Conservation (phyloP, 805 yeast genomes). For the Suhomyces emberorum region DNA sequence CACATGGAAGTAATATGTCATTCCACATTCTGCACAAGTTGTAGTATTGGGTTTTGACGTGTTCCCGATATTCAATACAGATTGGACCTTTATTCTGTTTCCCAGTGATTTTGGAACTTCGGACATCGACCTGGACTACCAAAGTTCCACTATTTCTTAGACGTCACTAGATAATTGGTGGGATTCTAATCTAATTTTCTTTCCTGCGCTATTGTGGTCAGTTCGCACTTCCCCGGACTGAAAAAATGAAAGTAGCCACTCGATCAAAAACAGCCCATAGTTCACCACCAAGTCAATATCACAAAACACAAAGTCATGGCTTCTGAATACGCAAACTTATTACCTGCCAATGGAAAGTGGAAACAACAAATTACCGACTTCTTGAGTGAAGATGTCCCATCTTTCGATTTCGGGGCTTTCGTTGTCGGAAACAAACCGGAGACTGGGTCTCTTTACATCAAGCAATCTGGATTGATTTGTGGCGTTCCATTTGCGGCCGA, state of each 20-base stretch:
- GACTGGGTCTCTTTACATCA: slow-evolving; percentile 76
- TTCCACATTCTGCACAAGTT: slow-evolving; percentile 50
- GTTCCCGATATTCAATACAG: slow-evolving; percentile 14
- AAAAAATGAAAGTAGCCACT: too few relatives aligned
- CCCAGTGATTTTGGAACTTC: too few relatives aligned
- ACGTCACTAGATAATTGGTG: too few relatives aligned
- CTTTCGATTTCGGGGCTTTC: slow-evolving; percentile 91
- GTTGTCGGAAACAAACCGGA: slow-evolving; percentile 82
- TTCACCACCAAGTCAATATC: too few relatives aligned
- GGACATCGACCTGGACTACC: too few relatives aligned
- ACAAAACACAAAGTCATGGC: too few relatives aligned
- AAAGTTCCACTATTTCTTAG: too few relatives aligned
- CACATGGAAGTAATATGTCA: slow-evolving; percentile 47
- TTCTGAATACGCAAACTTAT: slow-evolving; percentile 44
- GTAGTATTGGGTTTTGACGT: slow-evolving; percentile 2
- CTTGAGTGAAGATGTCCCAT: slow-evolving; percentile 86
- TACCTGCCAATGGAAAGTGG: slow-evolving; percentile 82
- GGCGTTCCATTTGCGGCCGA: slow-evolving; percentile 91
- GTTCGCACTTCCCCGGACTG: too few relatives aligned
- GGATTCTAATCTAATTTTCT: too few relatives aligned
- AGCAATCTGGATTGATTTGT: slow-evolving; percentile 72
- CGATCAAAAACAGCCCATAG: too few relatives aligned
- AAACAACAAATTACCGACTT: slow-evolving; percentile 70
- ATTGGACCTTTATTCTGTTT: too few relatives aligned
- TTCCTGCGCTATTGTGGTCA: too few relatives aligned